phyloP scores from a whole-genome alignment of 2,329 filamentous ascomycete species.

The Beauveria pseudobassiana region DNA sequence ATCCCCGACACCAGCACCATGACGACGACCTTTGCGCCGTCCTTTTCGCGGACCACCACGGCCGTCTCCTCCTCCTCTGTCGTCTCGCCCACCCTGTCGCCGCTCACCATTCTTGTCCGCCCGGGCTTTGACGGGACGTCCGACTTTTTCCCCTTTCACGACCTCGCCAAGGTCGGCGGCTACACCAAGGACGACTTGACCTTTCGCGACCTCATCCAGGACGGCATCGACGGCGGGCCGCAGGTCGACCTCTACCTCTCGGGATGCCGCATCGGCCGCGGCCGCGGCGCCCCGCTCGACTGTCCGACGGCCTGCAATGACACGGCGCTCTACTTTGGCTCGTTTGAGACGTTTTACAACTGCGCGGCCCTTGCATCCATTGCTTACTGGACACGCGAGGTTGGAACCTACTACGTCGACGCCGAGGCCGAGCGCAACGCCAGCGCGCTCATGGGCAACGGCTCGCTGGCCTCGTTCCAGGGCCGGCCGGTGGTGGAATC shows the following conservation, averaged over 20 bases:
- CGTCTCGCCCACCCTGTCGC: conserved; percentile 11
- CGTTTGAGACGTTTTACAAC: conserved; percentile 32
- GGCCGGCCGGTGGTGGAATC: conserved; percentile 23
- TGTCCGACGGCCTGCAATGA: conserved; percentile 27
- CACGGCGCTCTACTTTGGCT: conserved; percentile 24
- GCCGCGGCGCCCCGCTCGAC: conserved; percentile 21
- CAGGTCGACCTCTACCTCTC: conserved; percentile 25
- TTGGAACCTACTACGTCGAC: conserved; percentile 22
- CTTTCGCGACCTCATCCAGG: conserved; percentile 27
- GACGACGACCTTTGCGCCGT: conserved; percentile 5
- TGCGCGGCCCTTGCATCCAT: conserved; percentile 29
- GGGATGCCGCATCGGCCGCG: conserved; percentile 24
- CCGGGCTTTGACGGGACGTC: conserved; percentile 24
- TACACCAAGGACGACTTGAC: conserved; percentile 21
- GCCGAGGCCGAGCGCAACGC: conserved; percentile 29
- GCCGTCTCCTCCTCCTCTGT: background rate
- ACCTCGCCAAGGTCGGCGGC: conserved; percentile 25
- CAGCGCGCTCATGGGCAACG: conserved; percentile 27
- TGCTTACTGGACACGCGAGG: conserved; percentile 26
- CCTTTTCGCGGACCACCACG: background rate
- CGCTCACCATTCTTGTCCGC: conserved; percentile 24
- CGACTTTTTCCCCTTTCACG: conserved; percentile 31
- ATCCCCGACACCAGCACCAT: conserved; percentile 11
- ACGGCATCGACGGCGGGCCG: conserved; percentile 25
- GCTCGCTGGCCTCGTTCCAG: conserved; percentile 24